These are phyloP conservation scores for Corniculantispora saksenae DNA, from an alignment of 2,329 filamentous ascomycete genomes.

Conservation along the genomic window DNA sequence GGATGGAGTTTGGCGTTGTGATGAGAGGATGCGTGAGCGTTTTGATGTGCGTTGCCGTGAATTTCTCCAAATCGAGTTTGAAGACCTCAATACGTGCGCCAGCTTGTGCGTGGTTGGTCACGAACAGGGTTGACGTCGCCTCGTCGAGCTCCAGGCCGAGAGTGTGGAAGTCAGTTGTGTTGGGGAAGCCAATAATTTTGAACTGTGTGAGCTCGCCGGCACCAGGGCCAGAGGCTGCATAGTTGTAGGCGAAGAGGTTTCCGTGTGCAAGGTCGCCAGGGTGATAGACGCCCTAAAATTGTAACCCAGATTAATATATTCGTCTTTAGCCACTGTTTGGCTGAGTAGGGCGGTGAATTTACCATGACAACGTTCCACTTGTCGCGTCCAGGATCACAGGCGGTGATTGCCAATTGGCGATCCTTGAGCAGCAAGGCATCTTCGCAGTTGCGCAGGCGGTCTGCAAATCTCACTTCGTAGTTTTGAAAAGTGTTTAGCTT, in stretches of 20 bases:
- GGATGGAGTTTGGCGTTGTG: conserved; percentile 41
- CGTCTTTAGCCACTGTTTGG: background rate
- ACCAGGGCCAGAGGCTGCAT: conserved; percentile 27
- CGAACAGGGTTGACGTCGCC: conserved; percentile 36
- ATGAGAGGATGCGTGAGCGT: conserved; percentile 42
- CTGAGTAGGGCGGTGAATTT: background rate
- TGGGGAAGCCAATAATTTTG: conserved; percentile 26
- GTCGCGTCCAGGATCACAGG: conserved; percentile 42
- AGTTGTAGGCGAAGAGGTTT: conserved; percentile 40
- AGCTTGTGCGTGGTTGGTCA: conserved; percentile 38
- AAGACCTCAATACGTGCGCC: conserved; percentile 42
- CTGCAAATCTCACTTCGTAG: conserved; percentile 15
- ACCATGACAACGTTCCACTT: conserved; percentile 45
- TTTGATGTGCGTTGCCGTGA: conserved; percentile 37
- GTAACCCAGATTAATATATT: background rate
- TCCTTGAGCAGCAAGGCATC: conserved; percentile 40
- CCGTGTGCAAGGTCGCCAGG: conserved; percentile 26
- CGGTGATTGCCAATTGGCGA: conserved; percentile 37
- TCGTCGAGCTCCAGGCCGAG: conserved; percentile 42
- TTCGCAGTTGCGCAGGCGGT: conserved; percentile 40
- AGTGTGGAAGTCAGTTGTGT: conserved; percentile 38
- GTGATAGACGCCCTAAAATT: conserved; percentile 29
- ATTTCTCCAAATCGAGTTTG: conserved; percentile 33
- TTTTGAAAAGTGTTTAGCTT: background rate
- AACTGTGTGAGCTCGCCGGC: conserved; percentile 26